Evolutionary conservation across 306 rosid species (phyloP), one percentile per base, ranked within the genome.

Genomic region (Cucumis cinereus): DNA sequence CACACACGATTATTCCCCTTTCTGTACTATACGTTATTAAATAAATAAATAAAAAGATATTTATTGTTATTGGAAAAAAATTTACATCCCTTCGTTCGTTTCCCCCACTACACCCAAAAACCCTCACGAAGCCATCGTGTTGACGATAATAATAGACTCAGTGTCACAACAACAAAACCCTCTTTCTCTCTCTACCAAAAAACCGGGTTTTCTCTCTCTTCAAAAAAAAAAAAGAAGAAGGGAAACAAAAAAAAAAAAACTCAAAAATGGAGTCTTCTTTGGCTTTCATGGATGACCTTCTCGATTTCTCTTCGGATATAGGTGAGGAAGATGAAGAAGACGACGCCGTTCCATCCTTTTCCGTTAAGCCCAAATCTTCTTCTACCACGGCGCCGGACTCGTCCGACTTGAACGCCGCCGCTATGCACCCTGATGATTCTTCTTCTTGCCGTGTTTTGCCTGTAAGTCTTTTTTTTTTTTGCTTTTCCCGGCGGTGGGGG

Each of bases 271-370:
- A 85, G 67, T 66, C 86, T 47, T 63, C 80, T 64, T 36, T 77
- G 55, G 80, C 80, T 70, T 85, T 86, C 77, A 76, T 92, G 74
- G 96, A 90, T 43, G 96, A 87, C 62, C 83, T 92, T 33, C 79
- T 91, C 83, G 85, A 90, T 82, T 90, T 90, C 87, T 79, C 85
- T 41, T 92, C 86, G 23, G 93, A 90, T 82, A 78, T 87, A 50
- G 91, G 83, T 30, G 89, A 85, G 84, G 87, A 77, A 16, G 87
- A 83, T 16, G 83, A 86, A n/a, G 87, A 81, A 14, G 90, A 84
- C 2, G 87, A 83, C 12, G 75, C 8, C 26, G 62, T 24, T 33
- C 45, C 28, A 5, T 40, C 55, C 55, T 50, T 50, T 16, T 15
- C 55, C 55, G 20, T 50, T 16, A 50, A 50, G 55, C 20, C 58